A percentile compares a stretch with the other conserved stretches of the same genome.
These are phyloP conservation scores for Wickerhamomyces sydowiorum DNA, from an alignment of 805 yeast species.

Conservation along the genomic window DNA sequence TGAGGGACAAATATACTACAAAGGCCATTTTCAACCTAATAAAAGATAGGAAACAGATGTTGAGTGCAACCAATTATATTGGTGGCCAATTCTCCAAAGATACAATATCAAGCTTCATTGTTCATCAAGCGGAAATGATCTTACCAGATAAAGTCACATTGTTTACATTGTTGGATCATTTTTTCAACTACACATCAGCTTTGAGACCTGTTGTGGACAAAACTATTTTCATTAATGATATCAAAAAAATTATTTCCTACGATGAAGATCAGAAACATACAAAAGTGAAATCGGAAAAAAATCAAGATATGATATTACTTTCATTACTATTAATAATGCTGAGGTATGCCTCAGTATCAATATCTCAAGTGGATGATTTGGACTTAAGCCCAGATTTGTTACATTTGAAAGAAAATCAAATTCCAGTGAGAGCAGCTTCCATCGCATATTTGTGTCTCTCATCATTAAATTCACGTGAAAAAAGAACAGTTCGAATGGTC, in stretches of 20 bases:
- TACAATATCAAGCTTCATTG: conserved; percentile 25
- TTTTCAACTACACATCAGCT: conserved; percentile 37
- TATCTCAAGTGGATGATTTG: conserved; percentile 12
- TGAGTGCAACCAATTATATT: conserved; percentile 5
- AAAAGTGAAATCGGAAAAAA: conserved; percentile 24
- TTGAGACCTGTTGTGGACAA: conserved; percentile 42
- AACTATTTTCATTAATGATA: conserved; percentile 21
- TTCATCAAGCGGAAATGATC: conserved; percentile 23
- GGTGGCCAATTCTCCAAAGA: conserved; percentile 2
- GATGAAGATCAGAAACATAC: conserved; percentile 24
- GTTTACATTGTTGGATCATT: conserved; percentile 35
- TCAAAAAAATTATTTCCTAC: conserved; percentile 30
- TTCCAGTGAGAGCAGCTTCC: conserved; percentile 30
- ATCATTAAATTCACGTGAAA: conserved; percentile 31
- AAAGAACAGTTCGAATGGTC: conserved; percentile 31
- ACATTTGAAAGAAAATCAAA: conserved; percentile 27
- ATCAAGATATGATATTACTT: conserved; percentile 33
- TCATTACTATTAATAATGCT: conserved; percentile 35
- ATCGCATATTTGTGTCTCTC: conserved; percentile 36
- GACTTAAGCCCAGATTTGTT: conserved; percentile 15
- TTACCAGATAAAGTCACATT: conserved; percentile 32
- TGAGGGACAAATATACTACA: conserved; percentile 6
- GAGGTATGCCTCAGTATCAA: conserved; percentile 35
- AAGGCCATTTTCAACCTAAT: conserved; percentile 4
- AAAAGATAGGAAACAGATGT: conserved; percentile 4